phyloP scores from a whole-genome alignment of 208 protist species.

The Borovskyia barvae region DNA sequence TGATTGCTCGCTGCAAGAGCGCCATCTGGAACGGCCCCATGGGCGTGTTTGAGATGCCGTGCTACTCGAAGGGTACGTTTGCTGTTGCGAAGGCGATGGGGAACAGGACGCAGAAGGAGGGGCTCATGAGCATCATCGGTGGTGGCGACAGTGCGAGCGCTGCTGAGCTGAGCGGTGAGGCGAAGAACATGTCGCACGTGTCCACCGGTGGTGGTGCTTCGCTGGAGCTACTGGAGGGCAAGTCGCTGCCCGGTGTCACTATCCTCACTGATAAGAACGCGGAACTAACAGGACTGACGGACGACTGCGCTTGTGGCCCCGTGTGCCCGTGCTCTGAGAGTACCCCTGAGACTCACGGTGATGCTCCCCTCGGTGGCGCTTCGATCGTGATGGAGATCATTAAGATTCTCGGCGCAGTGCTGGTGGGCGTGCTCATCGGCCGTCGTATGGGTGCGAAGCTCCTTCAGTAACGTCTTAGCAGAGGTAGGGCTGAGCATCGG shows the following conservation, averaged over 20 bases:
- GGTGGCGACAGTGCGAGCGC: slow-evolving; percentile 98
- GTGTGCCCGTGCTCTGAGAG: slow-evolving; percentile 1
- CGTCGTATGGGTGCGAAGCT: slow-evolving; percentile 24
- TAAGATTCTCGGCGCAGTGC: slow-evolving; percentile 15
- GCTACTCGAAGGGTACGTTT: slow-evolving; percentile 94
- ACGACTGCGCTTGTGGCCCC: background rate
- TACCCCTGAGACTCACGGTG: too few species aligned
- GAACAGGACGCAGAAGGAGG: slow-evolving; percentile 55
- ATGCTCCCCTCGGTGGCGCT: background rate
- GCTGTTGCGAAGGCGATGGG: slow-evolving; percentile 82
- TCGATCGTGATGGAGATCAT: slow-evolving; percentile 13
- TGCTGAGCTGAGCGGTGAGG: slow-evolving; percentile 86
- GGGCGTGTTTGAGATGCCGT: slow-evolving; percentile 98
- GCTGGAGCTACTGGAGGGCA: slow-evolving; percentile 99
- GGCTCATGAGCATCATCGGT: slow-evolving; percentile 90
- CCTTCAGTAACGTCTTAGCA: slow-evolving; percentile 30
- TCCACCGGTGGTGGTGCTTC: slow-evolving; percentile 99
- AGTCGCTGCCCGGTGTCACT: slow-evolving; percentile 90
- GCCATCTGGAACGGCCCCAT: slow-evolving; percentile 98
- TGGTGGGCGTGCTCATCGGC: slow-evolving; percentile 32
- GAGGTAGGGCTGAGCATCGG: too few species aligned
- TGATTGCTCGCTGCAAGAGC: slow-evolving; percentile 86
- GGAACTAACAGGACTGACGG: background rate
- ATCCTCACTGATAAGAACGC: slow-evolving; percentile 69
- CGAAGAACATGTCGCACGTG: slow-evolving; percentile 96